phyloP scores from a whole-genome alignment of 805 yeast species.

The Candida vaughaniae region DNA sequence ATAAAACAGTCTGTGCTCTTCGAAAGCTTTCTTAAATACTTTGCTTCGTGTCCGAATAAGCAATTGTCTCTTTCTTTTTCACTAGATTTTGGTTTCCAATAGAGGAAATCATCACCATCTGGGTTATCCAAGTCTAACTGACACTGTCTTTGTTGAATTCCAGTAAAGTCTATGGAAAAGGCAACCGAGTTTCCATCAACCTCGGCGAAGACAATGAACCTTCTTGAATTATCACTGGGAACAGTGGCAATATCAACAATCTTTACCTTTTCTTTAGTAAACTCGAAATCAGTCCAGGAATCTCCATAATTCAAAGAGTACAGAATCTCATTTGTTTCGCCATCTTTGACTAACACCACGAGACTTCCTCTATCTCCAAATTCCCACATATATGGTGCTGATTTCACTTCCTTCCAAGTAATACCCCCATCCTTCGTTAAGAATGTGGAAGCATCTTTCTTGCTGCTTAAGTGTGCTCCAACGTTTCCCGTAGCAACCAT shows the following conservation, averaged over 20 bases:
- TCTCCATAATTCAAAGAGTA: constrained; percentile 81
- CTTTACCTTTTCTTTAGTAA: constrained; percentile 53
- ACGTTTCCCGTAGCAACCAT: constrained; percentile 93
- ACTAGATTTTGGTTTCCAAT: constrained; percentile 43
- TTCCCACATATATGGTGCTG: constrained; percentile 88
- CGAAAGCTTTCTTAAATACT: constrained; percentile 38
- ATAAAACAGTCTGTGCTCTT: constrained; percentile 67
- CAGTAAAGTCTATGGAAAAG: constrained; percentile 37
- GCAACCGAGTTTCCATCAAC: constrained; percentile 47
- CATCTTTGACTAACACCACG: constrained; percentile 65
- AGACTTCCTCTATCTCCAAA: constrained; percentile 94
- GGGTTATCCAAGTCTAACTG: constrained; percentile 44
- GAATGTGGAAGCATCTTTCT: constrained; percentile 58
- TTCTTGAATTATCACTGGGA: constrained; percentile 85
- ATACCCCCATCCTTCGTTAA: constrained; percentile 88
- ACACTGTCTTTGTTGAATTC: constrained; percentile 36
- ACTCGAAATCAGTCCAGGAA: constrained; percentile 68
- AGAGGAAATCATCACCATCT: constrained; percentile 39
- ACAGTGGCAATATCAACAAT: constrained; percentile 82
- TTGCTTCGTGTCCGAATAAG: constrained; percentile 43
- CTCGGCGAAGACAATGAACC: constrained; percentile 64
- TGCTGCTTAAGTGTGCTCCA: constrained; percentile 57
- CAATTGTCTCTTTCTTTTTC: constrained; percentile 31
- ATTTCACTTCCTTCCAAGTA: constrained; percentile 76
- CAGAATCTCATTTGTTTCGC: constrained; percentile 55